Base-by-base conservation (phyloP, 2,329 filamentous ascomycete genomes). In the Neonectria punicea region DNA sequence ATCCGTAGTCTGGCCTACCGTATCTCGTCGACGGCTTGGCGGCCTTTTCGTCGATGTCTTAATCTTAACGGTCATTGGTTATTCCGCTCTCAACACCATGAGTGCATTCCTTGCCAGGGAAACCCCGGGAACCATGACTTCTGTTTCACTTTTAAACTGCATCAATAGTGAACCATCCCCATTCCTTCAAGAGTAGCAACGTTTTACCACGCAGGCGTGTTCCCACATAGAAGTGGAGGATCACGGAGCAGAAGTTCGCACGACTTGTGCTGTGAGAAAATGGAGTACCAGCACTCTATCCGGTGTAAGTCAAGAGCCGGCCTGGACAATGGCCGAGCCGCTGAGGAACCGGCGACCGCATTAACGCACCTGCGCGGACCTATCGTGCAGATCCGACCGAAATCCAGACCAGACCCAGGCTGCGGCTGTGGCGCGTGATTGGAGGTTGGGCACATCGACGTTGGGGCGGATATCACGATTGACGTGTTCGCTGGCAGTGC, bases 401-500 rank as follows among this genome's bases (percentile, higher is more conserved):
- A 65, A 65, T 68, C 65, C 62, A 69, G 66, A 65, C 67, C 44
- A 74, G 55, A 72, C 65, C 64, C 66, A 61, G 56, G 44, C 39
- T 50, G 49, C 50, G 55, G 56, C 30, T 36, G 25, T 53, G 49
- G 28, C 18, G 43, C 39, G 53, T 68, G 63, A 74, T 74, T 74
- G 72, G 72, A 16, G 9, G 39, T 4, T 61, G 47, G 36, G 46
- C 53, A 61, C 61, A 63, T 68, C 60, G 61, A 50, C 47, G 71
- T 46, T 32, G 36, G 51, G 56, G 53, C 53, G 20, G 28, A 54
- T 55, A 50, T 56, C 50, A 55, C 68, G 68, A 61, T 66, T 73
- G 73, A 72, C 66, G 71, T 74, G 70, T 75, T 75, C 69, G 73
- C 72, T 75, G 73, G 72, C 73, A 74, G 58, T 70, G 69, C 69